Evolutionary conservation across 352 stramenopile genomes (phyloP).

Genomic region (Plasmopara muralis): DNA sequence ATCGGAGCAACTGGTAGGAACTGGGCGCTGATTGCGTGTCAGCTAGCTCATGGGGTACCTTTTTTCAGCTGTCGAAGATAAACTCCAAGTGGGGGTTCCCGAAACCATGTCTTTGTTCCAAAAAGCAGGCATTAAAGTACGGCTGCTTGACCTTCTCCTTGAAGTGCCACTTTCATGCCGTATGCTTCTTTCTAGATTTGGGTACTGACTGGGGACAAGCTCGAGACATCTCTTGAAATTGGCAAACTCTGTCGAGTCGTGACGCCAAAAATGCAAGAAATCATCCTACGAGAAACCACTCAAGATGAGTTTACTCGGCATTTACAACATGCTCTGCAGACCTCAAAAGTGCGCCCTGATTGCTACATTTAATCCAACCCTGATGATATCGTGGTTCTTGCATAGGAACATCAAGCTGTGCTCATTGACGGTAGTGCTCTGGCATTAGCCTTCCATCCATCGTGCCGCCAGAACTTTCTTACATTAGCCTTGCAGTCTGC

Average conservation of each 20-base stretch:
- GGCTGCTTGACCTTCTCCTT: background rate
- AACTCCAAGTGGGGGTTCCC: slow-evolving; percentile 94
- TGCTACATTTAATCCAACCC: background rate
- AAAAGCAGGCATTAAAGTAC: slow-evolving; percentile 94
- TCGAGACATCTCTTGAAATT: slow-evolving; percentile 99
- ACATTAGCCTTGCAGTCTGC: slow-evolving; percentile 60
- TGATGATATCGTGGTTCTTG: background rate
- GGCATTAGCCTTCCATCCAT: slow-evolving; percentile 43
- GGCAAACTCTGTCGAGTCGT: slow-evolving; percentile 87
- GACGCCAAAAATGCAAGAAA: slow-evolving; percentile 73
- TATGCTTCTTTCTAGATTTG: slow-evolving; percentile 54
- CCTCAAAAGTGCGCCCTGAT: slow-evolving; percentile 27
- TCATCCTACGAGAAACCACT: slow-evolving; percentile 42
- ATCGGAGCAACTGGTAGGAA: slow-evolving; percentile 76
- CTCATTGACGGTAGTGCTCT: slow-evolving; percentile 63
- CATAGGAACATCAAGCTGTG: slow-evolving; percentile 56
- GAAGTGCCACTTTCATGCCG: background rate
- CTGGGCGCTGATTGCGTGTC: background rate
- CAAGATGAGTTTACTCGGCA: slow-evolving; percentile 44
- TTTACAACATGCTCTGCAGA: slow-evolving; percentile 41
- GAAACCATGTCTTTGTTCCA: slow-evolving; percentile 87
- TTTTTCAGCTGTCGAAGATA: slow-evolving; percentile 93
- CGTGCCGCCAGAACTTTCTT: slow-evolving; percentile 61
- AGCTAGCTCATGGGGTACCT: background rate
- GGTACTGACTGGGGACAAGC: slow-evolving; percentile 95